A percentile compares a stretch with the other conserved stretches of the same genome.
phyloP scores from a whole-genome alignment of 148 eudicot genomes.

The Diospyros kaki region DNA sequence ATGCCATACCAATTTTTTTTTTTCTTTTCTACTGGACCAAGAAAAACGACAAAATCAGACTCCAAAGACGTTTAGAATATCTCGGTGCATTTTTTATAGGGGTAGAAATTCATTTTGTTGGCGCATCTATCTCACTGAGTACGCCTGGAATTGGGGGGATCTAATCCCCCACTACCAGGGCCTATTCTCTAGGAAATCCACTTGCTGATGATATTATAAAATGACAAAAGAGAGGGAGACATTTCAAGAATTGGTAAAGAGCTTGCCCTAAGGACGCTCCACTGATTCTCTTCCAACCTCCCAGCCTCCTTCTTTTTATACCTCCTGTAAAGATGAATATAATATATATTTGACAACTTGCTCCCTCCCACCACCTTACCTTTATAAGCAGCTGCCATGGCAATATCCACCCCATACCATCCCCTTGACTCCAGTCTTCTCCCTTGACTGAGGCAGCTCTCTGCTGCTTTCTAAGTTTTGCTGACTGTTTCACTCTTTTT shows the following conservation, averaged over 20 bases:
- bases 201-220: slow-evolving; percentile 30
- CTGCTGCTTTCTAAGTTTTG: neutral
- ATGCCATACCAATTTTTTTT: neutral
- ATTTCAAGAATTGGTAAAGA: slow-evolving; percentile 13
- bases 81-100: slow-evolving; percentile 11
- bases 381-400: slow-evolving; percentile 30
- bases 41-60: slow-evolving; percentile 18
- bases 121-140: slow-evolving; percentile 28
- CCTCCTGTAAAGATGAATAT: slow-evolving; percentile 10
- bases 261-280: slow-evolving; percentile 14
- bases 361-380: slow-evolving; percentile 22
- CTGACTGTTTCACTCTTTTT: neutral
- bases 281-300: slow-evolving; percentile 15
- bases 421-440: slow-evolving; percentile 26
- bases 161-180: slow-evolving; percentile 34
- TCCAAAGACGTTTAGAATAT: slow-evolving; percentile 20
- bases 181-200: slow-evolving; percentile 20
- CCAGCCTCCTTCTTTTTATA: slow-evolving; percentile 15
- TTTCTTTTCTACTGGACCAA: neutral
- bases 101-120: slow-evolving; percentile 17
- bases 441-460: slow-evolving; percentile 17
- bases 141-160: slow-evolving; percentile 24
- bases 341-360: slow-evolving; percentile 34
- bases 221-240: slow-evolving; percentile 30
- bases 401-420: slow-evolving; percentile 29